Percentiles rank a stretch among this genome's conserved stretches.
phyloP scores from a whole-genome alignment of 2,329 filamentous ascomycete genomes.

The Xylaria hypoxylon region DNA sequence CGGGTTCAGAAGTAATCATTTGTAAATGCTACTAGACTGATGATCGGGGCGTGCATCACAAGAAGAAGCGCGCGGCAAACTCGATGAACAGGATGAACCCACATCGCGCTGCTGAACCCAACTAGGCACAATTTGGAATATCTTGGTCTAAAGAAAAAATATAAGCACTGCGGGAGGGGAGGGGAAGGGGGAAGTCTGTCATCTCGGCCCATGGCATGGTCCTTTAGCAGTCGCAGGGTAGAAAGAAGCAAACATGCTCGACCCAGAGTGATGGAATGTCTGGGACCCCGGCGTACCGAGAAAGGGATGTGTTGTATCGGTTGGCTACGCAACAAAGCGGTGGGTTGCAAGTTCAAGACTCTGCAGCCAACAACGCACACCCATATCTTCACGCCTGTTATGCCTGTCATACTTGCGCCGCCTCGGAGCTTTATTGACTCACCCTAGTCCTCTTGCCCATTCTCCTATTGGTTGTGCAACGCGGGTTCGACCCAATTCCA shows the following conservation, averaged over 20 bases:
- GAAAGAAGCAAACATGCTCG: slow-evolving; percentile 25
- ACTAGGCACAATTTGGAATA: slow-evolving; percentile 15
- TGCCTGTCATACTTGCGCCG: slow-evolving; percentile 5
- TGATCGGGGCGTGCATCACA: slow-evolving; percentile 15
- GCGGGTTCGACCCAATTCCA: slow-evolving; percentile 3
- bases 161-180: background rate
- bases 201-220: slow-evolving; percentile 23
- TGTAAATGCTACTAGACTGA: slow-evolving; percentile 35
- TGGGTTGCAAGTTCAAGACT: slow-evolving; percentile 19
- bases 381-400: slow-evolving; percentile 1
- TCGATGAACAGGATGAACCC: background rate
- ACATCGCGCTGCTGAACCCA: slow-evolving; percentile 11
- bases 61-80: slow-evolving; percentile 39
- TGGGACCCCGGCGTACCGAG: slow-evolving; percentile 11
- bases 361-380: slow-evolving; percentile 35
- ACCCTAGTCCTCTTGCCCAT: background rate
- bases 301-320: slow-evolving; percentile 15
- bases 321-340: slow-evolving; percentile 24
- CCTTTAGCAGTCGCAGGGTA: slow-evolving; percentile 4
- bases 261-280: slow-evolving; percentile 2
- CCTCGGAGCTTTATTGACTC: slow-evolving; percentile 4
- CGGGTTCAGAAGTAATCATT: slow-evolving; percentile 50
- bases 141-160: slow-evolving; percentile 13
- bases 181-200: slow-evolving; percentile 4
- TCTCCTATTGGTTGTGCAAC: slow-evolving; percentile 19